Base-by-base conservation (phyloP, 2,329 filamentous ascomycete species). In the Fusarium nisikadoi region DNA sequence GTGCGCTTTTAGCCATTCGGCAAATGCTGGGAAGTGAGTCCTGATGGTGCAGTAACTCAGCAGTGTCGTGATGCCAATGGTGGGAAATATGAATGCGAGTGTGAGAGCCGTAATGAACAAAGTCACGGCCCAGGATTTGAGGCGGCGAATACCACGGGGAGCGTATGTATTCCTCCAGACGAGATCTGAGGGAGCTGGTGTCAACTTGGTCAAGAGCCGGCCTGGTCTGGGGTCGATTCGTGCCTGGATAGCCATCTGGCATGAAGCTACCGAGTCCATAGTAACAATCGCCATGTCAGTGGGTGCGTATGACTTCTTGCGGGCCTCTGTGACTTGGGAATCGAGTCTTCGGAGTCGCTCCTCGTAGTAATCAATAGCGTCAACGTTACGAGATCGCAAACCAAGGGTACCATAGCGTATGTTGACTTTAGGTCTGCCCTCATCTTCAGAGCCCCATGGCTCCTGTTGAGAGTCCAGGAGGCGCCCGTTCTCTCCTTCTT, bases 231-330 rank as follows among this genome's bases (percentile, higher is more conserved):
- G 94, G 78, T 98, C 95, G 58, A 99, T 90, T 16, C 97, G 91
- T 8, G 96, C 95, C 81, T 99, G 96, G 46, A 97, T 94, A 29
- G 95, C 94, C 94, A 98, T 97, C 83, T 99, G 96, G 75, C 90
- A 91, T 36, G 95, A 92, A 19, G 95, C 93, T 54, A 97, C 96
- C 7, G 94, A 96, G 83, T 98, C 94, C 94, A 99, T 97, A 0
- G 96, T 98, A 42, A 99, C 93, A 80, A 99, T 98, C 2, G 97
- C 97, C 67, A 97, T 88, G 53, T 95, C 92, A 2, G 91, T 95
- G 0, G 96, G 87, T 10, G 87, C 84, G 76, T 94, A 98, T 7
- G 92, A 88, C 80, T 93, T 93, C 76, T 90, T 89, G 33, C 96
- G 90, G 16, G 94, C 89, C 12, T 83, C 82, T 12, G 83, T 81